A percentile compares a stretch with the other conserved stretches of the same genome.
Evolutionary conservation across 306 rosid genomes (phyloP).

Genomic region (Urtica urens): DNA sequence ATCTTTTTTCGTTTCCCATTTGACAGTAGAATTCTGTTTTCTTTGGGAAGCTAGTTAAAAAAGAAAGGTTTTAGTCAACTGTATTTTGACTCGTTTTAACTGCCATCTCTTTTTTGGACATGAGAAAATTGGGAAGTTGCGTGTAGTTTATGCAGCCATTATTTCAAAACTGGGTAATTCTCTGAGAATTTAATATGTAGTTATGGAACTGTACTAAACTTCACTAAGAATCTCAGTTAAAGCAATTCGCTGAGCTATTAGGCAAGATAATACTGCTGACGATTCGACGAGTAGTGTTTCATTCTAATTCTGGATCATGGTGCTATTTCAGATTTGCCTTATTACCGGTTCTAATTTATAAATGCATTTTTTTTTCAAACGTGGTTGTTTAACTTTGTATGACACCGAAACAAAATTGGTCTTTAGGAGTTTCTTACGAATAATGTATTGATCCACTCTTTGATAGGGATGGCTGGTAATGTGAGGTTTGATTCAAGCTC

Average conservation of each 20-base stretch:
- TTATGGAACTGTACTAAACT: constrained; percentile 7
- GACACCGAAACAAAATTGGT: constrained; percentile 13
- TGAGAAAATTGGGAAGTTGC: neutral
- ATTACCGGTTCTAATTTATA: constrained; percentile 25
- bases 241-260: neutral
- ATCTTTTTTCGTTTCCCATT: neutral
- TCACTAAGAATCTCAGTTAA: neutral
- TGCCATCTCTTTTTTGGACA: neutral
- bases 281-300: neutral
- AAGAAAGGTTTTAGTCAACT: constrained; percentile 1
- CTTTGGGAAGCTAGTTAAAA: neutral
- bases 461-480: constrained; percentile 59
- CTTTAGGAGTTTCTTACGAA: constrained; percentile 11
- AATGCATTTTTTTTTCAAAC: constrained; percentile 16
- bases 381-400: constrained; percentile 8
- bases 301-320: constrained; percentile 17
- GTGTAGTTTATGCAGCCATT: neutral
- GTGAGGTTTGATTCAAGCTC: constrained; percentile 49
- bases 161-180: too few relatives aligned
- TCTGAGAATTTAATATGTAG: too few relatives aligned
- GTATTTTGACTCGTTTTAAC: constrained; percentile 5
- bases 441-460: constrained; percentile 23
- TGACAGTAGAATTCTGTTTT: neutral
- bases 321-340: constrained; percentile 23
- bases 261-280: neutral